Evolutionary conservation across 257 asterid species (phyloP).

Genomic region (Scutellaria galericulata): DNA sequence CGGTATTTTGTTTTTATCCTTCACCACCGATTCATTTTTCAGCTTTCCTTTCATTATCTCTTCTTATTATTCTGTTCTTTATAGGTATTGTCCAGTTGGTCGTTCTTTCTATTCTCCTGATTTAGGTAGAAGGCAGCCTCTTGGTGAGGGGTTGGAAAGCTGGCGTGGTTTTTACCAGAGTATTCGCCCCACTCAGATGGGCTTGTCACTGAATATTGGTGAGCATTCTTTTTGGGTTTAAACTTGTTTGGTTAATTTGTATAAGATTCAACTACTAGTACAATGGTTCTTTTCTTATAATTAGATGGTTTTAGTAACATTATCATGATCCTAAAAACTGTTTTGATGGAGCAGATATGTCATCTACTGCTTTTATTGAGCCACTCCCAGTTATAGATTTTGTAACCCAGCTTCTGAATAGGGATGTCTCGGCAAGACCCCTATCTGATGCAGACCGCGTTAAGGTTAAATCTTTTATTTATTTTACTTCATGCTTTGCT

Average conservation of each 20-base stretch:
- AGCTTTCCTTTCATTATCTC: neutral
- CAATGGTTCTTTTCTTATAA: neutral
- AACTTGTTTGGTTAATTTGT: neutral
- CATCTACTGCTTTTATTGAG: slow-evolving; percentile 96
- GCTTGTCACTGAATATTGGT: slow-evolving; percentile 91
- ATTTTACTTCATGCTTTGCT: neutral
- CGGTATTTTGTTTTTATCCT: slow-evolving; percentile 44
- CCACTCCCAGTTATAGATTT: slow-evolving; percentile 91
- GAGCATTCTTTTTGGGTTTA: slow-evolving; percentile 21
- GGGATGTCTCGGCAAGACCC: slow-evolving; percentile 78
- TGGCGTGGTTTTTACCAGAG: slow-evolving; percentile 99
- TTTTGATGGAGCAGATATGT: slow-evolving; percentile 71
- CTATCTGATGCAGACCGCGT: slow-evolving; percentile 95
- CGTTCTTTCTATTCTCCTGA: slow-evolving; percentile 88
- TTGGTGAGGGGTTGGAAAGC: slow-evolving; percentile 94
- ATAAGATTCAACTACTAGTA: neutral
- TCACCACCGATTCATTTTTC: neutral
- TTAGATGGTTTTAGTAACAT: neutral
- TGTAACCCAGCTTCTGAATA: slow-evolving; percentile 78
- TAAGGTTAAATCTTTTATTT: slow-evolving; percentile 53
- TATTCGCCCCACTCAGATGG: slow-evolving; percentile 99
- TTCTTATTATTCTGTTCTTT: slow-evolving; percentile 20
- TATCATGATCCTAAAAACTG: neutral
- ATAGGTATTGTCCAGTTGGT: slow-evolving; percentile 75
- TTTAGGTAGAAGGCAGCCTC: slow-evolving; percentile 78